These are phyloP conservation scores for Albifimbria verrucaria DNA, from an alignment of 2,329 filamentous ascomycete species.

Conservation along the genomic window DNA sequence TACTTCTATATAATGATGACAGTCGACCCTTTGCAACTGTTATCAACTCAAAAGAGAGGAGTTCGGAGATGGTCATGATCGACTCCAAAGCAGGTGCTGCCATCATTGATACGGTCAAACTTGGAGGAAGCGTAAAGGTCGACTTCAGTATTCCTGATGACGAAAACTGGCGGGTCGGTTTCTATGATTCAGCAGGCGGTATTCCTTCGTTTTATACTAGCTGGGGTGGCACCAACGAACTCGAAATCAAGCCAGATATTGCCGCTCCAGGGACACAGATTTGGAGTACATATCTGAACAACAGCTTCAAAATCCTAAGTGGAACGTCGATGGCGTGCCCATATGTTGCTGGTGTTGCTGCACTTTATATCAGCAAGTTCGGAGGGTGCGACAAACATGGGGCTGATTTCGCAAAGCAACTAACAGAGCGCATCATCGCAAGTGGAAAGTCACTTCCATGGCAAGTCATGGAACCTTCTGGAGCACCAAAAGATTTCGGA, in stretches of 20 bases:
- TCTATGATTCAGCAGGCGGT: constrained; percentile 26
- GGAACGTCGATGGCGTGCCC: constrained; percentile 49
- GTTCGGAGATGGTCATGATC: constrained; percentile 9
- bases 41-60: not conserved
- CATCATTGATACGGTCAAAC: constrained; percentile 21
- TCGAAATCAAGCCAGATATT: constrained; percentile 40
- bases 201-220: constrained; percentile 35
- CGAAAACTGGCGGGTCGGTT: constrained; percentile 16
- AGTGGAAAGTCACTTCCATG: constrained; percentile 24
- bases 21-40: not conserved
- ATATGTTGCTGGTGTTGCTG: constrained; percentile 40
- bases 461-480: constrained; percentile 5
- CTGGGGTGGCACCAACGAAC: constrained; percentile 41
- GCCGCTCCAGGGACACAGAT: constrained; percentile 37
- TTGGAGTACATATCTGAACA: constrained; percentile 37
- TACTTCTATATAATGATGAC: not conserved
- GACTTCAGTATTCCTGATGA: constrained; percentile 21
- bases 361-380: constrained; percentile 28
- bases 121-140: constrained; percentile 22
- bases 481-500: constrained; percentile 13
- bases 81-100: constrained; percentile 17
- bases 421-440: constrained; percentile 28
- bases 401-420: constrained; percentile 21
- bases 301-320: constrained; percentile 30
- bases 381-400: constrained; percentile 28